A percentile compares a stretch with the other conserved stretches of the same genome.
Evolutionary conservation across 1,284 basidiomycete genomes (phyloP).

Genomic region (Cystobasidium slooffiae): DNA sequence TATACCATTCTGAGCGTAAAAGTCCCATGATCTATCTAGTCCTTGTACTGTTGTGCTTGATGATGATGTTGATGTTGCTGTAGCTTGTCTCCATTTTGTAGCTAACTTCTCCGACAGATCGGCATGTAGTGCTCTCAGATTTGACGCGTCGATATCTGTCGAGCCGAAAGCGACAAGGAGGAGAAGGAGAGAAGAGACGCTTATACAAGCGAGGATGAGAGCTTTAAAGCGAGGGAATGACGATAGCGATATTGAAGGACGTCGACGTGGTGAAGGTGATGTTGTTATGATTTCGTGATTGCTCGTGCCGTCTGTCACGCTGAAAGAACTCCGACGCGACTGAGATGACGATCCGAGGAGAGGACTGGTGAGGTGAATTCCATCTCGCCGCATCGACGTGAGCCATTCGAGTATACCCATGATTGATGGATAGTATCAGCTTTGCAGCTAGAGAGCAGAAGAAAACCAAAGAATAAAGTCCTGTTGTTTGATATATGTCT

Average conservation of each 20-base stretch:
- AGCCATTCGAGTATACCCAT: constrained; percentile 17
- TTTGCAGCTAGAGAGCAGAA: too few relatives aligned
- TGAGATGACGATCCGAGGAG: background rate
- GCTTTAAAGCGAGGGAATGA: background rate
- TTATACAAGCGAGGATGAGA: constrained; percentile 1
- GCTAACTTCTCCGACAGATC: background rate
- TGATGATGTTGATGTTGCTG: background rate
- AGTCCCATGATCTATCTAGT: constrained; percentile 29
- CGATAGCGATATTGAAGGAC: background rate
- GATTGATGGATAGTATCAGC: background rate
- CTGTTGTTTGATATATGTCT: too few relatives aligned
- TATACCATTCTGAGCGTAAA: constrained; percentile 26
- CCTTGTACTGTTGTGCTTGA: background rate
- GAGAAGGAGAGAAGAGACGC: background rate
- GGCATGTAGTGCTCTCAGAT: constrained; percentile 12
- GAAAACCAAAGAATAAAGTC: too few relatives aligned
- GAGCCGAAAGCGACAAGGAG: constrained; percentile 3
- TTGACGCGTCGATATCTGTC: background rate
- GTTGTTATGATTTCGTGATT: background rate
- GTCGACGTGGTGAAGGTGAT: background rate
- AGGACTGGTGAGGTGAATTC: constrained; percentile 3
- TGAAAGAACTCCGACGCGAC: background rate
- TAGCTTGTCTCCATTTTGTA: background rate
- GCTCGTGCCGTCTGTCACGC: background rate
- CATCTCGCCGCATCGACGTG: background rate